Base-by-base conservation (phyloP, 2,329 filamentous ascomycete species). In the Xylariales sp. region DNA sequence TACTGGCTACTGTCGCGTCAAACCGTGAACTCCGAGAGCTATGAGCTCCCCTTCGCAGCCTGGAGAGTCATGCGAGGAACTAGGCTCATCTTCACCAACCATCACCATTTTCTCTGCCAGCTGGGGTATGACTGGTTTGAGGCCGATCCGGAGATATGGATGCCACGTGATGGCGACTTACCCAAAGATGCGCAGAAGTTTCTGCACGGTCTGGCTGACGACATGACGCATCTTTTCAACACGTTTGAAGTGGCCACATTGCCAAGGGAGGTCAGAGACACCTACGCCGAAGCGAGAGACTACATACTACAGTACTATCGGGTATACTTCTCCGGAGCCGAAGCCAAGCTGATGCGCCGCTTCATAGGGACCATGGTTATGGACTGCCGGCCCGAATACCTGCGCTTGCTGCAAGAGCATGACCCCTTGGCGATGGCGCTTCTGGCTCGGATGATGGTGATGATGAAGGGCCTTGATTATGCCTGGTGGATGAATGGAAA, bases 1-100 rank as follows among this genome's bases (percentile, higher is more conserved):
- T 40, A 36, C 20, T 35, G 32, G 38, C 18, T 40, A 4, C 33
- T 40, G 7, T 34, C 38, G 12, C 38, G 36, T 15, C 33, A 40
- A 10, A 6, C 25, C 14, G 32, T 32, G 10, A 25, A 24, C 5
- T 15, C 8, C 3, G 38, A 40, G 28, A 21, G 12, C 4, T 40
- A 40, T 3, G 33, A 35, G 13, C 23, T 40, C 5, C 33, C 38
- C 2, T n/a, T 30, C 5, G 25, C 27, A 16, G 38, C 32, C 14
- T 40, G 38, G 32, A 21, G 24, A 6, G 32, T 40, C 15, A 14
- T 40, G 13, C 18, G 10, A 6, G 32, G 33, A 5, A 27, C 36
- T 15, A 29, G 19, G 2, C 20, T 27, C 2, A 32, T 40, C 5
- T 35, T 21, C 27, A 15, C 18, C n/a, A 18, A 30, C 4, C 24